Evolutionary conservation across 805 yeast genomes (phyloP), one percentile per base, ranked within the genome.

Genomic region (Sungouiozyma ichnusensis): DNA sequence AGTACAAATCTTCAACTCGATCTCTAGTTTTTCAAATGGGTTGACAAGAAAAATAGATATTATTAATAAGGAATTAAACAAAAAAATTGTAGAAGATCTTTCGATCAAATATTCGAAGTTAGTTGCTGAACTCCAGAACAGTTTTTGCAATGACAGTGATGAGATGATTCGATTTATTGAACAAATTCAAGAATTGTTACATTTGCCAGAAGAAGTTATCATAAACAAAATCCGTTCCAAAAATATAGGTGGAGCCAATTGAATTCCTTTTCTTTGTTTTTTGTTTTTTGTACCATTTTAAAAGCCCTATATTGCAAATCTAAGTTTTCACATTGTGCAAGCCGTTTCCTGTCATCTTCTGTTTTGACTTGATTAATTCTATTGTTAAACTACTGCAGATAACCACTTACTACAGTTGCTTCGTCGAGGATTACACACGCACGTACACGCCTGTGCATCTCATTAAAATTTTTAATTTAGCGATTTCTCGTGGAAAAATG

Each of bases 11-110:
- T 54, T 44, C 39, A 54, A 52, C 9, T 65, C 71, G 0, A 59
- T 67, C 16, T 44, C 51, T 3, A 41, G 44, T 3, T 67, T 66
- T 45, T 59, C 69, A 0, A 52, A 56, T n/a, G 65, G 63, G 32
- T 45, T 67, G 37, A 51, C 55, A 0, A 49, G 51, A 16, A 67
- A 66, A 46, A 58, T 67, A 33, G 50, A 53, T 3, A 50, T 67
- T 4, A 62, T 67, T 37, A 67, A 66, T 41, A 52, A 57, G 4
- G 69, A 65, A 43, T 47, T 67, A 43, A 66, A 64, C 41, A 52
- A 56, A 35, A 64, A 57, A 40, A 53, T 66, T 3, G 49, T 62
- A 44, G 46, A 42, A 16, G 67, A 66, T 32, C 42, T 67, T 38
- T 57, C 69, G 0, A 47, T 45, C 8, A 65, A 65, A 42, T 67